phyloP scores from a whole-genome alignment of 306 rosid genomes.

The Prunus fruticosa region DNA sequence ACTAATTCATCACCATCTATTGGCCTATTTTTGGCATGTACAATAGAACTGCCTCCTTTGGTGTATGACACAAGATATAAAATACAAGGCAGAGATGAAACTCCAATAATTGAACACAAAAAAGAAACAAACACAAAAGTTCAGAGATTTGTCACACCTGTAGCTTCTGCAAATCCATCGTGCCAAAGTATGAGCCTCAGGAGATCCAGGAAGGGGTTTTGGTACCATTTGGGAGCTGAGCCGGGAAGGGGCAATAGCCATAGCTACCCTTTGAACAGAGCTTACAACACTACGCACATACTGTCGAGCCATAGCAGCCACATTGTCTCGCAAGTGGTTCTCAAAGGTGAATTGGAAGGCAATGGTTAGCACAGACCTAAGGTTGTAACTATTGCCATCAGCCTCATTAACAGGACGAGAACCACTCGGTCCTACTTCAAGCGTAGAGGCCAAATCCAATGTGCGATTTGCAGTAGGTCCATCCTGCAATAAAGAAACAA shows the following conservation, averaged over 20 bases:
- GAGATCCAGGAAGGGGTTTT: conserved; percentile 78
- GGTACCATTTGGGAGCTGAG: conserved; percentile 63
- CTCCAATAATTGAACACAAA: too few species aligned
- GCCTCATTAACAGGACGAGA: conserved; percentile 57
- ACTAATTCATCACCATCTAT: not conserved
- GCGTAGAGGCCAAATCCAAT: conserved; percentile 85
- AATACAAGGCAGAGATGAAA: not conserved
- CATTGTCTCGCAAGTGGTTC: conserved; percentile 79
- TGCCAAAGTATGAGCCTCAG: conserved; percentile 87
- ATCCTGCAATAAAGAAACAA: conserved; percentile 47
- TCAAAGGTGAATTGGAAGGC: conserved; percentile 94
- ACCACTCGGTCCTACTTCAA: conserved; percentile 75
- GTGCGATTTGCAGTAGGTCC: conserved; percentile 62
- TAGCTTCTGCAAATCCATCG: conserved; percentile 85
- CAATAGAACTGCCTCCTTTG: not conserved
- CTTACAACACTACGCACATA: conserved; percentile 89
- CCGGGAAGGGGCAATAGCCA: conserved; percentile 91
- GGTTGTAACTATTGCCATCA: conserved; percentile 57
- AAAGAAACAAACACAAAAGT: not conserved
- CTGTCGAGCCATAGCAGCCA: conserved; percentile 99
- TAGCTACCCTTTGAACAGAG: conserved; percentile 96
- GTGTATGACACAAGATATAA: not conserved
- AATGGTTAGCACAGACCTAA: conserved; percentile 83
- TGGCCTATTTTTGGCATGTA: not conserved
- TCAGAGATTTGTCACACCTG: conserved; percentile 39